Evolutionary conservation across 2,329 filamentous ascomycete species (phyloP), one percentile per base, ranked within the genome.

Genomic region (Fusarium multiceps): DNA sequence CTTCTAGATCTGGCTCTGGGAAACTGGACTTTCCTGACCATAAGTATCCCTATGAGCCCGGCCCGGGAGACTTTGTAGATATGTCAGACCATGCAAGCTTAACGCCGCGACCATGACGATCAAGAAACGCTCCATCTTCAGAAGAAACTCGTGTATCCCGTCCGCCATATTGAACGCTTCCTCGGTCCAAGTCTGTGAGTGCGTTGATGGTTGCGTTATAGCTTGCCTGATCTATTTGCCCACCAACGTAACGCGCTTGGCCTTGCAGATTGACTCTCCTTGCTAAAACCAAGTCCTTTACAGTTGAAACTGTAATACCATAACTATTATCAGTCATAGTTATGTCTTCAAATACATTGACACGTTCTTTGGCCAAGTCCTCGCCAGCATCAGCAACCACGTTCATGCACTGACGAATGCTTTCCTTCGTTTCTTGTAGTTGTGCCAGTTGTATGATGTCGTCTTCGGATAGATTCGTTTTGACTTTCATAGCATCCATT

Each of bases 321-420:
- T 75, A 74, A 28, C 62, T 68, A 40, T 66, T 74, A 3, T 72
- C 69, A 16, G 59, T 40, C 56, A 75, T 57, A 3, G 68, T 72
- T n/a, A 72, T 66, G 23, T 75, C 73, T 54, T 75, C 74, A 27
- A 75, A 75, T 27, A 75, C 7, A 48, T 76, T 76, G n/a, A 54
- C 49, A 4, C 73, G 72, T 13, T 74, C 68, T 5, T 55, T 55
- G 9, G 54, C 49, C 37, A 73, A 50, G 32, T 43, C 50, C 23
- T 72, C 53, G n/a, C 63, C 49, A 8, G 71, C 70, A 46, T 70
- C 59, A 27, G 66, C 62, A 20, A 75, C 66, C 37, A 74, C 60
- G 10, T 55, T 51, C 21, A 75, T 74, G 49, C 66, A 73, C 48
- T 74, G 64, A 21, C 49, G 58, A 18, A 74, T 47, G 55, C 70